These are phyloP conservation scores for Paecilomyces sp. DNA, from an alignment of 2,329 filamentous ascomycete species.

Conservation along the genomic window DNA sequence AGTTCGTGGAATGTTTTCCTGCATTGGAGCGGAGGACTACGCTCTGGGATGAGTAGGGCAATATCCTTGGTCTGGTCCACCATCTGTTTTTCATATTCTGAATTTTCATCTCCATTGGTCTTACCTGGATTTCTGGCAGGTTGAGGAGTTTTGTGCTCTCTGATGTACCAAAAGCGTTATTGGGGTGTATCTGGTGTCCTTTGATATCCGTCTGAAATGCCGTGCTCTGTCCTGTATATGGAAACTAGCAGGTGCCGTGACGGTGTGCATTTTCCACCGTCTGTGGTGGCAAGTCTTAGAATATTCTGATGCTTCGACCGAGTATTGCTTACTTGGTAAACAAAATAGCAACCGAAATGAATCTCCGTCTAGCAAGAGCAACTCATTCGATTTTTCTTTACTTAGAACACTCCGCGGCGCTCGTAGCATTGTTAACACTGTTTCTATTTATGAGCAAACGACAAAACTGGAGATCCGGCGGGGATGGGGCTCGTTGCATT, in stretches of 20 bases:
- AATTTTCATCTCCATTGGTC: background rate
- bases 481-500: background rate
- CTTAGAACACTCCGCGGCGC: no score
- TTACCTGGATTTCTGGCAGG: constrained; percentile 1
- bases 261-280: background rate
- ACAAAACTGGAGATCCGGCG: background rate
- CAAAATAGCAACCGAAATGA: background rate
- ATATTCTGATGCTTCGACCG: background rate
- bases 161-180: constrained; percentile 10
- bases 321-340: background rate
- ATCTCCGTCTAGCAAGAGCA: background rate
- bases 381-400: no score
- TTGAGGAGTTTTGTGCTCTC: constrained; percentile 6
- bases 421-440: background rate
- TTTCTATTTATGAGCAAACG: background rate
- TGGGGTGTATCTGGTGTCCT: constrained; percentile 1
- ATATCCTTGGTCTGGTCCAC: background rate
- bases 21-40: background rate
- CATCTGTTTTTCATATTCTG: constrained; percentile 2
- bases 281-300: background rate
- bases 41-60: background rate
- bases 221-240: constrained; percentile 3
- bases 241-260: background rate
- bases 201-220: constrained; percentile 2
- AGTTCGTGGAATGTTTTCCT: background rate